Conservation (phyloP, 2,329 filamentous ascomycete species). For the Fusarium domesticum region DNA sequence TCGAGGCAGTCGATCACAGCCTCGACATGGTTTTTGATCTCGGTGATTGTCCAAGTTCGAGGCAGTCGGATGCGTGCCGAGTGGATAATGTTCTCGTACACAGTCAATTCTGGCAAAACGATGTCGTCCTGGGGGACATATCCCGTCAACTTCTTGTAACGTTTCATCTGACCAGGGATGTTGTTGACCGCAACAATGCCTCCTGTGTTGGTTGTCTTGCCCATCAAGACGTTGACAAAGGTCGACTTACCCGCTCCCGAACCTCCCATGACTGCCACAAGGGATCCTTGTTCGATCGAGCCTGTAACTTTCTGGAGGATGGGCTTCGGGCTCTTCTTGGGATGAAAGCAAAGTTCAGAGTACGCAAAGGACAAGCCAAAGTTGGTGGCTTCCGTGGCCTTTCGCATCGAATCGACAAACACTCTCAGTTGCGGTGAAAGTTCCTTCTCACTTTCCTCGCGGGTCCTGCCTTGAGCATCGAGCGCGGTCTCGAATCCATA, state of each 20-base stretch:
- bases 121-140: constrained; percentile 63
- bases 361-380: constrained; percentile 55
- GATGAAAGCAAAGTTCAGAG: constrained; percentile 47
- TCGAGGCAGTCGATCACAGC: constrained; percentile 54
- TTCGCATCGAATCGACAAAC: constrained; percentile 53
- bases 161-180: constrained; percentile 44
- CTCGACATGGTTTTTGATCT: constrained; percentile 53
- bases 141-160: constrained; percentile 58
- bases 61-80: constrained; percentile 55
- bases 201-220: constrained; percentile 50
- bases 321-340: constrained; percentile 41
- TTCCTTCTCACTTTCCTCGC: constrained; percentile 13
- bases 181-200: constrained; percentile 54
- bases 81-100: constrained; percentile 60
- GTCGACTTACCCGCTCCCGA: constrained; percentile 59
- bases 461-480: constrained; percentile 27
- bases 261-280: constrained; percentile 60
- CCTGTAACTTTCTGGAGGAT: constrained; percentile 55
- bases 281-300: constrained; percentile 49
- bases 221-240: constrained; percentile 61
- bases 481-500: constrained; percentile 39
- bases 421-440: constrained; percentile 40
- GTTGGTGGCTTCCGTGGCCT: constrained; percentile 47
- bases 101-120: constrained; percentile 57
- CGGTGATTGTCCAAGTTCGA: constrained; percentile 46